Evolutionary conservation across 345 rosid genomes (phyloP), one percentile per base, ranked within the genome.

Genomic region (Dovyalis caffra): DNA sequence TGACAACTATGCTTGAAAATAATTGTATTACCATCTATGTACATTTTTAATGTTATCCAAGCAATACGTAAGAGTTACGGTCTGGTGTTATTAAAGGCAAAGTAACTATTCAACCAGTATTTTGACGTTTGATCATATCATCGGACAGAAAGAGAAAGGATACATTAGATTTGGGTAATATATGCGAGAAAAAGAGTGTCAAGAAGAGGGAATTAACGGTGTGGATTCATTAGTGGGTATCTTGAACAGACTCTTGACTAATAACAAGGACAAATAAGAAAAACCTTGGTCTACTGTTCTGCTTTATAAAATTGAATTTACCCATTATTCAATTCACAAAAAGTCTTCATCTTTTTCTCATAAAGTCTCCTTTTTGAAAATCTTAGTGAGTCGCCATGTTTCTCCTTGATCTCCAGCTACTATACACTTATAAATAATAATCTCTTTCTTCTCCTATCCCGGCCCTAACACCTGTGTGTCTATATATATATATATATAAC

Each of bases 321-420:
- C 40, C 63, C 71, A 77, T 38, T 79, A 83, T 81, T 84, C 26
- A 77, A 83, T 64, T 43, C 80, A 68, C 73, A 79, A 81, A 81
- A 81, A 81, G 81, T 66, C 77, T 47, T 32, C 40, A 66, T 35
- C 64, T 67, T 60, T 75, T 70, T 77, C 76, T 73, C 74, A 43
- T 12, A 43, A 69, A 74, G 75, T 29, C 77, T 40, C 69, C 78
- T 84, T 89, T 86, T 89, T 82, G 77, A 87, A 86, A 43, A 79
- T 82, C 81, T 75, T 79, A 45, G 47, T 70, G 62, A 81, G 70
- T 68, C 82, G 47, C 81, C 79, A 25, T 76, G 35, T 75, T 70
- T 87, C 80, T 83, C 80, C 88, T 86, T 43, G 47, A 43, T 85
- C 93, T 91, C 96, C 86, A 83, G 93, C 88, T 86, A 82, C 81